Conservation (phyloP, 2,329 filamentous ascomycete species). For the Rhytidhysteron rufulum region DNA sequence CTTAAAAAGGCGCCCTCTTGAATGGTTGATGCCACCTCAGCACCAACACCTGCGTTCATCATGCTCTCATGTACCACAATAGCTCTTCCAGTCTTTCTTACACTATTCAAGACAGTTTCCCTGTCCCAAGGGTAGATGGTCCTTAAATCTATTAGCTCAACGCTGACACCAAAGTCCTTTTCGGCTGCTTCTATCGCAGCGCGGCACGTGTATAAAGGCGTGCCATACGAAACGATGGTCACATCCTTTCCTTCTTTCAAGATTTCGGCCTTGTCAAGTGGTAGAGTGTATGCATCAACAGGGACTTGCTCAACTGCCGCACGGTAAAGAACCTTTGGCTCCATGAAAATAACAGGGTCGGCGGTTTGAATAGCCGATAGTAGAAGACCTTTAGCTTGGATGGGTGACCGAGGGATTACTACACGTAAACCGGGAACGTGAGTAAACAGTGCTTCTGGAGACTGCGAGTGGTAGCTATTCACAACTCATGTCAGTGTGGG, state of each 20-base stretch:
- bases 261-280: constrained; percentile 80
- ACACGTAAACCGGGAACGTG: constrained; percentile 84
- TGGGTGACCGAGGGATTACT: constrained; percentile 78
- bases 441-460: constrained; percentile 81
- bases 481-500: not conserved
- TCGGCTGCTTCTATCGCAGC: constrained; percentile 72
- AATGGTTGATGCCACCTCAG: constrained; percentile 83
- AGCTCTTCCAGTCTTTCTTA: constrained; percentile 79
- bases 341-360: constrained; percentile 89
- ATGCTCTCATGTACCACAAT: constrained; percentile 91
- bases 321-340: constrained; percentile 89
- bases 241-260: constrained; percentile 75
- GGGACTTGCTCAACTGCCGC: constrained; percentile 91
- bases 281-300: constrained; percentile 73
- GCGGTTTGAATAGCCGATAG: constrained; percentile 71
- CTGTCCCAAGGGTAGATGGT: constrained; percentile 93
- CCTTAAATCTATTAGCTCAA: constrained; percentile 83
- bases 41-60: constrained; percentile 84
- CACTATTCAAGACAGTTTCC: constrained; percentile 73
- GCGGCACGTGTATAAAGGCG: constrained; percentile 80
- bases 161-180: constrained; percentile 68
- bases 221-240: constrained; percentile 84
- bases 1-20: constrained; percentile 83
- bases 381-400: constrained; percentile 84
- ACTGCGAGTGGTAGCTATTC: constrained; percentile 75